phyloP scores from a whole-genome alignment of 2,329 filamentous ascomycete species.

The Pezicula carpinea region DNA sequence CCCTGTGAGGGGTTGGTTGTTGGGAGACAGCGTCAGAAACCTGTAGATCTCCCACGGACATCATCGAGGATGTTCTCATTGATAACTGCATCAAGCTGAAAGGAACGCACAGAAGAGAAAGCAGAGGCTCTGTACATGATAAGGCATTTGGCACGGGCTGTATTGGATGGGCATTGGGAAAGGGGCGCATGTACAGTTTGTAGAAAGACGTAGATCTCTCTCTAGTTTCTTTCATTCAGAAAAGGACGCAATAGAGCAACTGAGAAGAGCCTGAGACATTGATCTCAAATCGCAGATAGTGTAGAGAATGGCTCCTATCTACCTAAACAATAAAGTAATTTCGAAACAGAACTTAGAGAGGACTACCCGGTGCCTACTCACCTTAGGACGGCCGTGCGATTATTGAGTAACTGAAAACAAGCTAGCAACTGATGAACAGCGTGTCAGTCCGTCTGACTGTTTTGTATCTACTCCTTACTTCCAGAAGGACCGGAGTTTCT shows the following conservation, averaged over 20 bases:
- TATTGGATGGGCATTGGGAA: conserved; percentile 21
- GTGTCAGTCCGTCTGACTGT: no score
- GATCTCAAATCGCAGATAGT: no score
- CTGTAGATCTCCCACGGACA: neutral
- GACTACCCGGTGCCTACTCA: no score
- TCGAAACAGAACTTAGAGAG: no score
- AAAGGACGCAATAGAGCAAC: conserved; percentile 2
- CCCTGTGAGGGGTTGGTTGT: conserved; percentile 13
- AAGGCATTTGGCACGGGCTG: neutral
- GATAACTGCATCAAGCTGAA: conserved; percentile 1
- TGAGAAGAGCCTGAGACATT: no score
- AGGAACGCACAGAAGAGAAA: conserved; percentile 6
- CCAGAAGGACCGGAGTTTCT: no score
- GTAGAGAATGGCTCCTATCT: no score
- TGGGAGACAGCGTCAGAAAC: neutral
- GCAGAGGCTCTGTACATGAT: conserved; percentile 26
- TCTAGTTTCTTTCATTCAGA: conserved; percentile 10
- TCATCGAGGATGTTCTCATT: neutral
- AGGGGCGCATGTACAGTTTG: conserved; percentile 19
- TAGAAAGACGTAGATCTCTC: conserved; percentile 25
- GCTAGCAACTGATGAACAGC: no score
- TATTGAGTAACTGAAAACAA: no score
- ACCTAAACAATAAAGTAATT: no score
- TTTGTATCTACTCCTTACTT: no score
- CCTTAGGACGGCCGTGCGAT: no score